Conservation (phyloP, 352 stramenopile species). For the Lagenidium sp. region DNA sequence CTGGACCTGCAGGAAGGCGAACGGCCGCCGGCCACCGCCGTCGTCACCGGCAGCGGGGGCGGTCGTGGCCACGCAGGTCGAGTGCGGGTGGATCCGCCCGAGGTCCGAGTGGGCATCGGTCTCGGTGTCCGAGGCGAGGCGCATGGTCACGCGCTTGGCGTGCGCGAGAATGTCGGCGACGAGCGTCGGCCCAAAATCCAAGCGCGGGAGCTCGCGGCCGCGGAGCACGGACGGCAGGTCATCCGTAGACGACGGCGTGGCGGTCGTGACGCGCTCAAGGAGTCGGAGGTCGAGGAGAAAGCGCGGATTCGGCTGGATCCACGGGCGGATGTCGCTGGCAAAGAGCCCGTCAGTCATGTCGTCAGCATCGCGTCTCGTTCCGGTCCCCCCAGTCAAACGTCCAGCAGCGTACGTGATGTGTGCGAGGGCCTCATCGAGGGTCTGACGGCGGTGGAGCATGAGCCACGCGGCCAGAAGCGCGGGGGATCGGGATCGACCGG, state of each 20-base stretch:
- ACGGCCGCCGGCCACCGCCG: slow-evolving; percentile 12
- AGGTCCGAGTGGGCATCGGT: slow-evolving; percentile 53
- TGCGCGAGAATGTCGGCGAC: slow-evolving; percentile 26
- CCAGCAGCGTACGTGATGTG: slow-evolving; percentile 25
- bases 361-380: too few relatives aligned
- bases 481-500: slow-evolving; percentile 49
- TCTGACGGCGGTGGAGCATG: slow-evolving; percentile 15
- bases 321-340: slow-evolving; percentile 48
- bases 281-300: slow-evolving; percentile 41
- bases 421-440: slow-evolving; percentile 25
- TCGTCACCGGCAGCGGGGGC: not conserved
- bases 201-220: slow-evolving; percentile 16
- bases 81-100: slow-evolving; percentile 17
- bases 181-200: slow-evolving; percentile 50
- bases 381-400: too few relatives aligned
- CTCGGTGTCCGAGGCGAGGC: slow-evolving; percentile 33
- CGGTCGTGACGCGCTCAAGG: slow-evolving; percentile 19
- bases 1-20: slow-evolving; percentile 42
- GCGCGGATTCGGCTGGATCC: slow-evolving; percentile 56
- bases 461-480: slow-evolving; percentile 49
- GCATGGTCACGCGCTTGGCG: slow-evolving; percentile 62
- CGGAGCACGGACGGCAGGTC: not conserved
- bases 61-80: slow-evolving; percentile 31
- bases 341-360: too few relatives aligned
- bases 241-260: too few relatives aligned